These are phyloP conservation scores for Dendrobium huoshanense DNA, from an alignment of 106 monocot genomes.

Conservation along the genomic window DNA sequence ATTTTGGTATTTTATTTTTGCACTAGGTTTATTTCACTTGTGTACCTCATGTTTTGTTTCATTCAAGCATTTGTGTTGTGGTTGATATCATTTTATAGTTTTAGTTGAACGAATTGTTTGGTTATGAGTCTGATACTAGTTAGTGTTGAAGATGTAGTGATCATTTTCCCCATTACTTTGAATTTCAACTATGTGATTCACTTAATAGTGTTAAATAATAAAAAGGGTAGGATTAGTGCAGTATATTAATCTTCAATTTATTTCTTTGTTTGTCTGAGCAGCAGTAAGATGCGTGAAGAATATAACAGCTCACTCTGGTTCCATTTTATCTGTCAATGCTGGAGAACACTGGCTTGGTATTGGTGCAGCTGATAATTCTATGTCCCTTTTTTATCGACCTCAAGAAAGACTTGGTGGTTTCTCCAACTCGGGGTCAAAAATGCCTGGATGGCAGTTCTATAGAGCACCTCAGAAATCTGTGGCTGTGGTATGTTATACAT, in stretches of 20 bases:
- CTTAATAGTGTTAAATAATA: not conserved
- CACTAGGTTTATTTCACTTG: no score
- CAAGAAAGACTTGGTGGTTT: slow-evolving; percentile 95
- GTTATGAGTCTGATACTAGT: no score
- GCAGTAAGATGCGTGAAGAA: slow-evolving; percentile 91
- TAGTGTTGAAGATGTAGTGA: no score
- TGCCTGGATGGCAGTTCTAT: slow-evolving; percentile 94
- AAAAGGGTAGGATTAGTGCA: not conserved
- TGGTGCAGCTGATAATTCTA: slow-evolving; percentile 98
- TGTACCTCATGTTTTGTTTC: no score
- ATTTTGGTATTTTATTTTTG: no score
- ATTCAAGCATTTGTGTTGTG: no score
- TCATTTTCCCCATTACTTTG: not conserved
- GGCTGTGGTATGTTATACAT: slow-evolving; percentile 59
- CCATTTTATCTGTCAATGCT: slow-evolving; percentile 87
- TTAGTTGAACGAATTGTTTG: no score
- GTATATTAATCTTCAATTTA: not conserved
- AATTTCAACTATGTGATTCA: not conserved
- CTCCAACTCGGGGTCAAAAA: slow-evolving; percentile 70
- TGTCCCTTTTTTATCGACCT: slow-evolving; percentile 94
- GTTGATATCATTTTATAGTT: no score
- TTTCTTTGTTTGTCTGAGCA: slow-evolving; percentile 15
- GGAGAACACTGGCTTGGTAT: slow-evolving; percentile 94
- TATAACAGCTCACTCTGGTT: slow-evolving; percentile 65
- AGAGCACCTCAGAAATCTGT: slow-evolving; percentile 91